Percentiles rank a stretch among this genome's conserved stretches.
These are phyloP conservation scores for Fusarium sp. DNA, from an alignment of 2,329 filamentous ascomycete genomes.

Conservation along the genomic window DNA sequence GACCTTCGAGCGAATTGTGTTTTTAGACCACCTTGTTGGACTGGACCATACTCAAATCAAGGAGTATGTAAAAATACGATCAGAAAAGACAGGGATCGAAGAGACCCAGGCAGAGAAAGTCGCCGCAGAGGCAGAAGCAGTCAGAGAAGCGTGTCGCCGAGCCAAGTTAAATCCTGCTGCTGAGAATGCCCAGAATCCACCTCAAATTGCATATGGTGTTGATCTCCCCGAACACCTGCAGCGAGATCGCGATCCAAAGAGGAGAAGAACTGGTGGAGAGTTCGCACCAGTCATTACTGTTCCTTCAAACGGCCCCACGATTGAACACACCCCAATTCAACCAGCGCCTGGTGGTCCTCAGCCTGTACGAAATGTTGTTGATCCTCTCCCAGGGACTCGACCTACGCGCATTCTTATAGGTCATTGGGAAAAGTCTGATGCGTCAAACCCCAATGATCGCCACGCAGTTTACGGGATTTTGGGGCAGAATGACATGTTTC, in stretches of 20 bases:
- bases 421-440: constrained; percentile 69
- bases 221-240: constrained; percentile 61
- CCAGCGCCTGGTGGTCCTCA: constrained; percentile 41
- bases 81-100: constrained; percentile 57
- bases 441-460: constrained; percentile 62
- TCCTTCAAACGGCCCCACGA: constrained; percentile 38
- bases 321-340: constrained; percentile 43
- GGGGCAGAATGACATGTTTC: constrained; percentile 73
- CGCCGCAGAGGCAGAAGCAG: constrained; percentile 59
- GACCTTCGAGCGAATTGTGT: constrained; percentile 71
- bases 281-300: constrained; percentile 54
- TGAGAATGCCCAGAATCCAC: constrained; percentile 59
- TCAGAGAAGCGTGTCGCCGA: constrained; percentile 62
- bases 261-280: constrained; percentile 60
- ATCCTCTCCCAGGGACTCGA: constrained; percentile 65
- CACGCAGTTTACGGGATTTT: constrained; percentile 75
- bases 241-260: constrained; percentile 59
- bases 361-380: constrained; percentile 45
- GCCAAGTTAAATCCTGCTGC: constrained; percentile 59
- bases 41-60: constrained; percentile 71
- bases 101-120: constrained; percentile 57
- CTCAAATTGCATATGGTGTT: constrained; percentile 65
- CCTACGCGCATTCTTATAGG: constrained; percentile 71
- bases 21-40: constrained; percentile 68
- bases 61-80: constrained; percentile 71